Percentiles rank a stretch among this genome's conserved stretches.
phyloP scores from a whole-genome alignment of 257 asterid genomes.

The Solanum neorickii region DNA sequence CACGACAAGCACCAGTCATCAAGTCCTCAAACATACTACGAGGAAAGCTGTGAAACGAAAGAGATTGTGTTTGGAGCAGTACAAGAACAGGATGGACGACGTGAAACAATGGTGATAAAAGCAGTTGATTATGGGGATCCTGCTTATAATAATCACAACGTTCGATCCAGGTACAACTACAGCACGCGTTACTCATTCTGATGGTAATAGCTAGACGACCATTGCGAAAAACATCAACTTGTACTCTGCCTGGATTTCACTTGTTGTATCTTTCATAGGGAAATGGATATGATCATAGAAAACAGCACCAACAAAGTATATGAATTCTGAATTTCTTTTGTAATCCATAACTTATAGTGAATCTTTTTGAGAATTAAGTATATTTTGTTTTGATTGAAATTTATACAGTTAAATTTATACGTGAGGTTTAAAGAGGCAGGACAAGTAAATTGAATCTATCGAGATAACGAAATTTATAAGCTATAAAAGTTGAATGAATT shows the following conservation, averaged over 20 bases:
- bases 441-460: too few species aligned
- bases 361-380: not conserved
- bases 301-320: not conserved
- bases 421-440: too few species aligned
- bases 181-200: conserved; percentile 52
- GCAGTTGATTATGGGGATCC: conserved; percentile 73
- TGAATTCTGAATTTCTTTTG: not conserved
- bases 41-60: conserved; percentile 46
- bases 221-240: not conserved
- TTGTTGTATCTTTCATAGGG: not conserved
- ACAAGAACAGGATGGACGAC: conserved; percentile 70
- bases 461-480: too few species aligned
- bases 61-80: conserved; percentile 94
- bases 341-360: not conserved
- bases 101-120: conserved; percentile 77
- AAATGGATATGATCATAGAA: not conserved
- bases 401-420: too few species aligned
- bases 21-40: conserved; percentile 53
- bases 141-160: conserved; percentile 20
- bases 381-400: not conserved
- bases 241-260: not conserved
- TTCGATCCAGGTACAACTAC: conserved; percentile 68
- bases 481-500: too few species aligned
- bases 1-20: conserved; percentile 59
- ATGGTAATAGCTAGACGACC: not conserved